These are phyloP conservation scores for Drechslerella coelobrocha DNA, from an alignment of 2,329 filamentous ascomycete genomes.

Conservation along the genomic window DNA sequence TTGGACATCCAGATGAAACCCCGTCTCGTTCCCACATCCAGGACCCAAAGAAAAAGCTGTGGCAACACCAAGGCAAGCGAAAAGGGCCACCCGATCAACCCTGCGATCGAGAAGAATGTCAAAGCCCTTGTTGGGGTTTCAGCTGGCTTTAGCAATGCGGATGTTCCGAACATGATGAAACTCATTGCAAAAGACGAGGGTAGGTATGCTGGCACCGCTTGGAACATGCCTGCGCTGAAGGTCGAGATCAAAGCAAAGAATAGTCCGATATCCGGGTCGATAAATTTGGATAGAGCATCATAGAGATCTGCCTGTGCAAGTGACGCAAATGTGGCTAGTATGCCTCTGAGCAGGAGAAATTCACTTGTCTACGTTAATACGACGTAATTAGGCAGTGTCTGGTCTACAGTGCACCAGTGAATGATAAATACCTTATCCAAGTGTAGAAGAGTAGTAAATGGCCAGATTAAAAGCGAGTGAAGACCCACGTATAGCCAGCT, in stretches of 20 bases:
- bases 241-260: conserved; percentile 80
- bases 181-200: conserved; percentile 99
- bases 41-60: conserved; percentile 21
- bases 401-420: not conserved
- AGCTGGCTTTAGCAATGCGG: conserved; percentile 72
- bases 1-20: not conserved
- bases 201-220: conserved; percentile 83
- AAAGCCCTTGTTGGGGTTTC: conserved; percentile 67
- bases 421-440: conserved; percentile 29
- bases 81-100: conserved; percentile 93
- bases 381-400: not conserved
- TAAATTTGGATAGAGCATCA: conserved; percentile 73
- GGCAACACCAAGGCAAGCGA: conserved; percentile 80
- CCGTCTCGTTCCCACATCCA: not conserved
- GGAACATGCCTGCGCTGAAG: conserved; percentile 89
- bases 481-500: conserved; percentile 90
- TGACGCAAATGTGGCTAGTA: conserved; percentile 77
- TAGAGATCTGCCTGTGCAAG: conserved; percentile 82
- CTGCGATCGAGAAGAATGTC: conserved; percentile 86
- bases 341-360: conserved; percentile 84
- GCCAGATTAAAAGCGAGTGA: conserved; percentile 74
- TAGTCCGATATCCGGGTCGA: conserved; percentile 83
- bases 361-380: conserved; percentile 58
- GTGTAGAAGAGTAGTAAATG: conserved; percentile 48
- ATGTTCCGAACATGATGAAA: conserved; percentile 80